Percentiles rank a stretch among this genome's conserved stretches.
Evolutionary conservation across 1,139 yeast genomes (phyloP).

Genomic region (Geotrichum bryndzae): DNA sequence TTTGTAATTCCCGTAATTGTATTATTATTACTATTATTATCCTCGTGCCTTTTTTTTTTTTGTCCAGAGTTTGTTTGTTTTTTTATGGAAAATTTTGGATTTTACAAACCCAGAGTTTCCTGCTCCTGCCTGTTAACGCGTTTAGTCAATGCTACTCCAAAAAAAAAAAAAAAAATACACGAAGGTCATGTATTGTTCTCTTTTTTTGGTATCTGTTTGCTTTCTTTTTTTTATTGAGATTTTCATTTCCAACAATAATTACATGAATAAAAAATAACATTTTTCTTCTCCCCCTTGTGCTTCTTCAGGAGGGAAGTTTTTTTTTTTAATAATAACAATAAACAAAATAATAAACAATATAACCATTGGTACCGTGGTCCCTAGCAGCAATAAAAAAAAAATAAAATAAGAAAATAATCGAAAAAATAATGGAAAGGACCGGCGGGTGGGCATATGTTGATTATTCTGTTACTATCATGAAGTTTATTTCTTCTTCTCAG

Average conservation of each 20-base stretch:
- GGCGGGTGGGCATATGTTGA: neutral
- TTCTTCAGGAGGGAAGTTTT: neutral
- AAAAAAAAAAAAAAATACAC: neutral
- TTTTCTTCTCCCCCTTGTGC: neutral
- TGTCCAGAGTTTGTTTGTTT: too few species aligned
- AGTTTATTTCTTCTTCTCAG: conserved; percentile 90
- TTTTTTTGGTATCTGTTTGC: too few species aligned
- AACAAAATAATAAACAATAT: neutral
- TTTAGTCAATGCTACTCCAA: too few species aligned
- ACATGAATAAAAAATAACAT: conserved; percentile 1
- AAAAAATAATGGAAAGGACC: neutral
- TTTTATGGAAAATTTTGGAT: too few species aligned
- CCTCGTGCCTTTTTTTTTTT: too few species aligned
- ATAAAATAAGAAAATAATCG: neutral
- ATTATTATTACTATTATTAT: too few species aligned
- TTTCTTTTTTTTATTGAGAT: neutral
- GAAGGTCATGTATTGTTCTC: neutral
- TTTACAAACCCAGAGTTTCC: too few species aligned
- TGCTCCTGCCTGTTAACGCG: too few species aligned
- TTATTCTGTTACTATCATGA: neutral
- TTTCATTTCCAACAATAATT: conserved; percentile 11
- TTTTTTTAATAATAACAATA: neutral
- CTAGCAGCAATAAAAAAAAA: neutral
- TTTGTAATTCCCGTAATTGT: too few species aligned
- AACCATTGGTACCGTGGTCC: neutral